phyloP scores from a whole-genome alignment of 1,284 basidiomycete genomes.

The Fistulina hepatica region DNA sequence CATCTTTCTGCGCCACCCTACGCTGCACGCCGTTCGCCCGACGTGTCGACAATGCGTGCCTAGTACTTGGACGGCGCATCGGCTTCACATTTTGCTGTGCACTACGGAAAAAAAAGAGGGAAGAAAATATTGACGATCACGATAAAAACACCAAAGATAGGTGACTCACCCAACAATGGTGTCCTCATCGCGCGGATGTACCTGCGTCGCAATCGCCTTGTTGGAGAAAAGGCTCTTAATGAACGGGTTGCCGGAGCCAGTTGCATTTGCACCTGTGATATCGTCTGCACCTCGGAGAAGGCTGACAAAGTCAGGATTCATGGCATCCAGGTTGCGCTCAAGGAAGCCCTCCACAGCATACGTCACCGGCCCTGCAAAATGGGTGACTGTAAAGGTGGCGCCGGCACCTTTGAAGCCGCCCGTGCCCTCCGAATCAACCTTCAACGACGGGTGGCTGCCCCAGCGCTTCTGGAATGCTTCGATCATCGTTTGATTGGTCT shows the following conservation, averaged over 20 bases:
- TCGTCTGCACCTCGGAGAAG: slow-evolving; percentile 66
- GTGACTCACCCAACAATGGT: slow-evolving; percentile 93
- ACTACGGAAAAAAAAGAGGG: no score
- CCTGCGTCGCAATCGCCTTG: slow-evolving; percentile 82
- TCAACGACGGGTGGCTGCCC: slow-evolving; percentile 89
- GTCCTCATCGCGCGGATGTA: slow-evolving; percentile 85
- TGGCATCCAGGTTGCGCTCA: slow-evolving; percentile 78
- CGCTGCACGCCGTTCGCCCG: slow-evolving; percentile 64
- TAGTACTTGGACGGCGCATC: no score
- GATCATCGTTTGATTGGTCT: slow-evolving; percentile 90
- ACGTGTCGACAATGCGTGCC: slow-evolving; percentile 80
- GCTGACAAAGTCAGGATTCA: slow-evolving; percentile 89
- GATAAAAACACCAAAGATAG: no score
- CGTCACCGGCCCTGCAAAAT: slow-evolving; percentile 84
- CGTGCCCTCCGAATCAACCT: slow-evolving; percentile 64
- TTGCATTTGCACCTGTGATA: slow-evolving; percentile 34
- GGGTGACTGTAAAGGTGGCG: slow-evolving; percentile 87
- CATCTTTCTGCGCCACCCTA: slow-evolving; percentile 37
- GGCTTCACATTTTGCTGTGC: slow-evolving; percentile 90
- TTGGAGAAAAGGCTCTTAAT: slow-evolving; percentile 82
- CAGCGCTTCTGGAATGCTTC: slow-evolving; percentile 91
- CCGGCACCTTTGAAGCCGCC: slow-evolving; percentile 62
- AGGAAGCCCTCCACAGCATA: slow-evolving; percentile 89
- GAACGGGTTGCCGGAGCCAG: slow-evolving; percentile 83
- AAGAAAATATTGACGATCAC: no score